Evolutionary conservation across 192 early-diverging fungal species (phyloP), one percentile per base, ranked within the genome.

Genomic region (Backusella australiensis): DNA sequence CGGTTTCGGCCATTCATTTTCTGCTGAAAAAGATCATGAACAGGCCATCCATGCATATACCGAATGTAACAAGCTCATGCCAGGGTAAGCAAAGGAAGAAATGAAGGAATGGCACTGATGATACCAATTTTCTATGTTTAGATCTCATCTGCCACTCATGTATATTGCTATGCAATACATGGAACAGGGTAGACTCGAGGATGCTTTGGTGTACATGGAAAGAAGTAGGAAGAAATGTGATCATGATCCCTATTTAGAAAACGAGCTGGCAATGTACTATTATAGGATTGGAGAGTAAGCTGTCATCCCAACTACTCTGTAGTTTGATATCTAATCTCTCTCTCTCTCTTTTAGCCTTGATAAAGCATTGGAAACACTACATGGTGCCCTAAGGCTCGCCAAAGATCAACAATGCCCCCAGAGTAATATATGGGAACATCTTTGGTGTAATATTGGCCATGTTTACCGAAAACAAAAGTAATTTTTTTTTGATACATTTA

Each of bases 151-250:
- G 15, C 91, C 93, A 29, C 69, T 78, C 6, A 78, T 96, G 83
- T 94, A 88, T 71, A 86, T 95, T n/a, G 95, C 91, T 34, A 93
- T 93, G 90, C 89, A 93, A 71, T 89, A 96, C 68, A 76, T 92
- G 53, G 77, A 87, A 65, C 77, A 87, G 34, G 83, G 87, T 36
- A 90, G 90, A 75, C 71, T 86, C n/a, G 44, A 75, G 0, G 66
- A 89, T 9, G 93, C 94, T 0, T 77, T 87, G 66, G 86, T 91
- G 15, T 94, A 90, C 70, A 73, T 96, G 15, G 63, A 76, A 1
- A 69, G 75, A 2, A 91, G 91, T 36, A 74, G 78, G 21, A 56
- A 49, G 8, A 84, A 90, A 9, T 92, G 91, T 72, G 74, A 82
- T 44, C 66, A 78, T 12, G 94, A 95, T 82, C 91, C 94, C 0